These are phyloP conservation scores for Rhizopogon rudus DNA, from an alignment of 768 basidiomycete species.

Conservation along the genomic window DNA sequence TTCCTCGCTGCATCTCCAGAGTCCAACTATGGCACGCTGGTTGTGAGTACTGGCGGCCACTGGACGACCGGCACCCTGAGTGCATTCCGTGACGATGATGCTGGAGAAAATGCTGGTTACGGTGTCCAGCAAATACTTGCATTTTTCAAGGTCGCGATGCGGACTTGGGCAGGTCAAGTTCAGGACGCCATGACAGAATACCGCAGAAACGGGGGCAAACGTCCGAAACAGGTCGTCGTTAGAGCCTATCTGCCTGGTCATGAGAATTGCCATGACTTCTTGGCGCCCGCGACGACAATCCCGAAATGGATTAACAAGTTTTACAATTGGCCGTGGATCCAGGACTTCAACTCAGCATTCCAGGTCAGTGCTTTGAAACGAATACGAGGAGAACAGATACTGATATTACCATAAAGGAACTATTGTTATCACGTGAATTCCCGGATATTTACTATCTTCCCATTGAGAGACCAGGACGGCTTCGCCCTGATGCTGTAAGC, in stretches of 20 bases:
- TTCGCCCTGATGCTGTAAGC: slow-evolving; percentile 64
- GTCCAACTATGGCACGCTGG: slow-evolving; percentile 54
- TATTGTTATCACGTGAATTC: slow-evolving; percentile 37
- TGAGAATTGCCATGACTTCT: slow-evolving; percentile 52
- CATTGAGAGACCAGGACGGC: slow-evolving; percentile 56
- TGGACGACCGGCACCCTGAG: slow-evolving; percentile 59
- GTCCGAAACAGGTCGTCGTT: slow-evolving; percentile 44
- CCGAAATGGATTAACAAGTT: slow-evolving; percentile 40
- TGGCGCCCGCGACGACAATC: slow-evolving; percentile 42
- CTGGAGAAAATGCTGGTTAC: slow-evolving; percentile 29
- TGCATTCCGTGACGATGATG: slow-evolving; percentile 31
- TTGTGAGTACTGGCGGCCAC: slow-evolving; percentile 63
- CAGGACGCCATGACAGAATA: slow-evolving; percentile 39
- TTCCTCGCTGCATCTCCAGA: slow-evolving; percentile 42
- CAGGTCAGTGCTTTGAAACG: slow-evolving; percentile 35
- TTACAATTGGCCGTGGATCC: slow-evolving; percentile 66
- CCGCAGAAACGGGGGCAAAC: slow-evolving; percentile 19
- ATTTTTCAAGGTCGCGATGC: slow-evolving; percentile 57
- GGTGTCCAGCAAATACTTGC: slow-evolving; percentile 51
- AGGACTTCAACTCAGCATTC: slow-evolving; percentile 52
- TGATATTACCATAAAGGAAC: slow-evolving; percentile 24
- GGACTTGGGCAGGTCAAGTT: slow-evolving; percentile 47
- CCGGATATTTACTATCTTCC: slow-evolving; percentile 54
- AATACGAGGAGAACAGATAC: slow-evolving; percentile 2
- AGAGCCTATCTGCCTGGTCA: slow-evolving; percentile 63